A percentile compares a stretch with the other conserved stretches of the same genome.
Evolutionary conservation across 805 yeast species (phyloP).

Genomic region (Lachancea waltii): DNA sequence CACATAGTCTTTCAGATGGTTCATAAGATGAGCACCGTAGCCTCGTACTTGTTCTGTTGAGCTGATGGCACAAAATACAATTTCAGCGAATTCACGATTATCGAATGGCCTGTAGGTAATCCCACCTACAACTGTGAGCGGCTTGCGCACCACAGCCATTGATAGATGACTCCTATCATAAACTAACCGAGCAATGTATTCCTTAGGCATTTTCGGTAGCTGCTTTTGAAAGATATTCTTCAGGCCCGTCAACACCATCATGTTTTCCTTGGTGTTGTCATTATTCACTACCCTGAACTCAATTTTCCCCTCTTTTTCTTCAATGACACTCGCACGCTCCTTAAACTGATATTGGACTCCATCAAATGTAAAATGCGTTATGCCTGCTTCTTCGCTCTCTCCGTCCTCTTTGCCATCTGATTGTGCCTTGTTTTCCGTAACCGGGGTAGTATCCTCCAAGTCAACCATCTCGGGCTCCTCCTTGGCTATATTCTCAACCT

Average conservation of each 20-base stretch:
- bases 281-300: conserved; percentile 96
- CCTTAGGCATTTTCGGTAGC: conserved; percentile 97
- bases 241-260: conserved; percentile 89
- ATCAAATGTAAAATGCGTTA: conserved; percentile 45
- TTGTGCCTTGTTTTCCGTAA: conserved; percentile 4
- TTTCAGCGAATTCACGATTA: conserved; percentile 87
- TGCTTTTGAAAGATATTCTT: conserved; percentile 96
- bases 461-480: conserved; percentile 14
- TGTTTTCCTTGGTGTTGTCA: conserved; percentile 78
- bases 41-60: conserved; percentile 98
- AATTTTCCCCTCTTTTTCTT: conserved; percentile 86
- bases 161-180: conserved; percentile 92
- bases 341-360: conserved; percentile 77
- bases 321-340: conserved; percentile 90
- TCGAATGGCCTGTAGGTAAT: conserved; percentile 94
- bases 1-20: conserved; percentile 93
- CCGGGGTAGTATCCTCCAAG: conserved; percentile 1
- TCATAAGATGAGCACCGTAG: conserved; percentile 98
- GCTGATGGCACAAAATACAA: conserved; percentile 96
- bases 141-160: conserved; percentile 92
- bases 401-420: conserved; percentile 14
- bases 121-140: conserved; percentile 95
- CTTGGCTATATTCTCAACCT: conserved; percentile 21
- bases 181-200: conserved; percentile 88
- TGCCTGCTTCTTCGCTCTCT: conserved; percentile 32